phyloP scores from a whole-genome alignment of 305 asterid species.

The Solanum hybrid region DNA sequence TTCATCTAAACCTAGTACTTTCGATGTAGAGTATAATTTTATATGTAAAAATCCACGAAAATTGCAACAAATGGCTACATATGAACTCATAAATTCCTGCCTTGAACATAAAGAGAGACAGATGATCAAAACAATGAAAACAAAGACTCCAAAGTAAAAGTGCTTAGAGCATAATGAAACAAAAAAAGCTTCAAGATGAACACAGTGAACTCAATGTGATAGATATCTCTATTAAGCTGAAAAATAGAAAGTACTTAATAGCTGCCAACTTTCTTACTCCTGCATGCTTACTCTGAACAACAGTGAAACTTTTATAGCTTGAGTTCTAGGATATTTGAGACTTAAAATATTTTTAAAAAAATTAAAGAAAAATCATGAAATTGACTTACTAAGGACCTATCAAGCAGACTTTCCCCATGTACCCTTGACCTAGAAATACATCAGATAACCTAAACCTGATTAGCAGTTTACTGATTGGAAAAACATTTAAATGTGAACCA shows the following conservation, averaged over 20 bases:
- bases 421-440: neutral
- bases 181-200: neutral
- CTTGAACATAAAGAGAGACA: neutral
- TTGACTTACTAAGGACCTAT: neutral
- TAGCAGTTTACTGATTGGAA: neutral
- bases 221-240: neutral
- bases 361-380: neutral
- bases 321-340: neutral
- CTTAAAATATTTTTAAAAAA: neutral
- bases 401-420: neutral
- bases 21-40: neutral
- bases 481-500: neutral
- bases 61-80: neutral
- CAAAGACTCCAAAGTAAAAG: neutral
- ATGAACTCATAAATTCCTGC: neutral
- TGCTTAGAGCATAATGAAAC: neutral
- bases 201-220: neutral
- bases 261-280: neutral
- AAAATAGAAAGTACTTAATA: neutral
- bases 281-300: neutral
- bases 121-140: neutral
- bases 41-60: neutral
- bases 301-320: neutral
- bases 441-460: neutral
- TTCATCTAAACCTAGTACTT: neutral